Evolutionary conservation across 441 rosid genomes (phyloP).

Genomic region (Capsella rubella): DNA sequence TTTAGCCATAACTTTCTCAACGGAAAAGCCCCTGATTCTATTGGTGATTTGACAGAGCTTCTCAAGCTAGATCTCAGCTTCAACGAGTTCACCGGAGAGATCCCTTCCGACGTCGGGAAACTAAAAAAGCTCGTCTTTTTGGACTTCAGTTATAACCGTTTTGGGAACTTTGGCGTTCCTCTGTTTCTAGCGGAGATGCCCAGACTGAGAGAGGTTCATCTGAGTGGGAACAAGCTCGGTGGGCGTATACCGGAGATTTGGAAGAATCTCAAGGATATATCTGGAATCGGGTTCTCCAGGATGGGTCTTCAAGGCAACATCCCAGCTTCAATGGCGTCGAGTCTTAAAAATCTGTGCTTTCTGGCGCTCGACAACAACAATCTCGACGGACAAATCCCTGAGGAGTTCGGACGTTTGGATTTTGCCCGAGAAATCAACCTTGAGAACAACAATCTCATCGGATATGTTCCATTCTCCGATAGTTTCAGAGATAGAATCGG

Average conservation of each 20-base stretch:
- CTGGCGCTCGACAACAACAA: constrained; percentile 65
- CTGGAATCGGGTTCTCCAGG: constrained; percentile 62
- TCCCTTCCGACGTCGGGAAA: constrained; percentile 53
- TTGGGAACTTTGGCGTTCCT: constrained; percentile 64
- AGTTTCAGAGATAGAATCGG: constrained; percentile 54
- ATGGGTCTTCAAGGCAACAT: constrained; percentile 62
- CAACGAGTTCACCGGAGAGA: constrained; percentile 56
- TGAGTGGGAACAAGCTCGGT: constrained; percentile 70
- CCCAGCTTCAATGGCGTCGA: constrained; percentile 60
- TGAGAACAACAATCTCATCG: constrained; percentile 73
- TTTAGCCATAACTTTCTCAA: constrained; percentile 55
- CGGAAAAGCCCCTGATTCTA: constrained; percentile 53
- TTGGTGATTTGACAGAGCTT: constrained; percentile 54
- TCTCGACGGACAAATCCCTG: constrained; percentile 61
- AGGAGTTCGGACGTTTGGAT: constrained; percentile 53
- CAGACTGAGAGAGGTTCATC: constrained; percentile 51
- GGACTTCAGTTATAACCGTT: constrained; percentile 65
- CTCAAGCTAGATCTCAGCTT: constrained; percentile 72
- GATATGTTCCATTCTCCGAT: constrained; percentile 56
- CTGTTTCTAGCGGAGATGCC: constrained; percentile 53
- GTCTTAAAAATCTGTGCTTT: constrained; percentile 50
- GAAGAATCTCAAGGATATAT: constrained; percentile 57
- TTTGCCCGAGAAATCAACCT: constrained; percentile 59
- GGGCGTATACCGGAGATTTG: constrained; percentile 68
- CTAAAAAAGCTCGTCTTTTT: constrained; percentile 58